Evolutionary conservation across 1,284 basidiomycete genomes (phyloP).

Genomic region (Marasmius fiardii): DNA sequence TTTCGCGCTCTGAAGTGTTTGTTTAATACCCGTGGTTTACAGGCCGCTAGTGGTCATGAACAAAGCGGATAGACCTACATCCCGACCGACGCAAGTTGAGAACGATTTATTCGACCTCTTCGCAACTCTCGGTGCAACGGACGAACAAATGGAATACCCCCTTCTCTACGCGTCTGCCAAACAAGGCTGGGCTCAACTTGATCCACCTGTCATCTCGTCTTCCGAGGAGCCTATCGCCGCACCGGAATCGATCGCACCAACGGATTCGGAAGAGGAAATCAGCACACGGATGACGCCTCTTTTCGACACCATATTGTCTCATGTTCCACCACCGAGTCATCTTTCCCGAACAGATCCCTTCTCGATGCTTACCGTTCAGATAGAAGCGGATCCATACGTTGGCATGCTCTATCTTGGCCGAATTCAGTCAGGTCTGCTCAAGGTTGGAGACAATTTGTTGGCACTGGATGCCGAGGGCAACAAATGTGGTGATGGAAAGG

Average conservation of each 20-base stretch:
- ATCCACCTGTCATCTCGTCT: constrained; percentile 18
- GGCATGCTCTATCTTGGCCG: constrained; percentile 43
- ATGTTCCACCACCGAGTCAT: constrained; percentile 36
- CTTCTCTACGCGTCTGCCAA: constrained; percentile 46
- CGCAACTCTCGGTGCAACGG: constrained; percentile 42
- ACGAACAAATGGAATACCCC: constrained; percentile 47
- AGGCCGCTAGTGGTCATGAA: constrained; percentile 44
- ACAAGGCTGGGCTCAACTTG: constrained; percentile 40
- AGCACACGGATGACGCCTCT: constrained; percentile 35
- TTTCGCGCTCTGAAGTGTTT: not conserved
- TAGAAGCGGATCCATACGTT: constrained; percentile 42
- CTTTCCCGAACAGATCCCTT: constrained; percentile 36
- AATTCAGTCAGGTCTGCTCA: constrained; percentile 36
- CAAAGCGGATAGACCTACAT: constrained; percentile 40
- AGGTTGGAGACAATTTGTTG: constrained; percentile 33
- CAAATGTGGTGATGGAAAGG: constrained; percentile 44
- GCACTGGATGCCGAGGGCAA: constrained; percentile 36
- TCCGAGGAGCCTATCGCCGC: constrained; percentile 10
- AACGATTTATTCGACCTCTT: constrained; percentile 46
- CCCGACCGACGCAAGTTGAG: constrained; percentile 41
- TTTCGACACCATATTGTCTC: constrained; percentile 40
- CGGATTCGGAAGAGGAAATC: constrained; percentile 5
- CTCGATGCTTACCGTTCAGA: constrained; percentile 45
- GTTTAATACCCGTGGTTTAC: not conserved
- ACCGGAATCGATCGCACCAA: not conserved